Evolutionary conservation across 139 green algal species (phyloP).

Genomic region (Raphidocelis subcapitata): DNA sequence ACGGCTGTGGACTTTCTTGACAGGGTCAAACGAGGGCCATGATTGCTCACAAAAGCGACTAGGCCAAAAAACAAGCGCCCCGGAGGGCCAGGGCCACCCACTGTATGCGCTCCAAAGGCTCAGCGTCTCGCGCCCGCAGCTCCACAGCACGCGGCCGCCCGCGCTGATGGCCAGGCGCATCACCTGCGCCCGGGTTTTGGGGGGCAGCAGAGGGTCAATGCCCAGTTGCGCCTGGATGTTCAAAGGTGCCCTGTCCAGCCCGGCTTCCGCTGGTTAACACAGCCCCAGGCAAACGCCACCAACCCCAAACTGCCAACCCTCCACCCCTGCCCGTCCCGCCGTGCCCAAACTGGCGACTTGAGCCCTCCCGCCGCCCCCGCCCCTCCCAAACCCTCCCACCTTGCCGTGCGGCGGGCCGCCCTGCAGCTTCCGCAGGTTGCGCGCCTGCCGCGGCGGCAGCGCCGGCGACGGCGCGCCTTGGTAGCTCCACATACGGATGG

Average conservation of each 20-base stretch:
- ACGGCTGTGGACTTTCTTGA: too few species aligned
- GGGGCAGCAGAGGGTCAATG: not conserved
- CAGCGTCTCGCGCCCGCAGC: slow-evolving; percentile 39
- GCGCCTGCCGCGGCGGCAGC: slow-evolving; percentile 13
- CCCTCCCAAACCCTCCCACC: not conserved
- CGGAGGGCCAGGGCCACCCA: slow-evolving; percentile 14
- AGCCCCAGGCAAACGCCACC: too few species aligned
- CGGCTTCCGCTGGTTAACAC: too few species aligned
- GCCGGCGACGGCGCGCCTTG: not conserved
- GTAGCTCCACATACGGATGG: slow-evolving; percentile 27
- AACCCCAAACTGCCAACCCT: too few species aligned
- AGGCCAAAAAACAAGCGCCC: not conserved
- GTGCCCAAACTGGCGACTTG: too few species aligned
- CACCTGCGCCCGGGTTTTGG: too few species aligned
- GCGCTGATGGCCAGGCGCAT: slow-evolving; percentile 18
- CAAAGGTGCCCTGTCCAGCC: too few species aligned
- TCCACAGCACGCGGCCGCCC: slow-evolving; percentile 59
- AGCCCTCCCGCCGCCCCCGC: too few species aligned
- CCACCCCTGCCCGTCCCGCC: not conserved
- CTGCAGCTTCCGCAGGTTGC: slow-evolving; percentile 3
- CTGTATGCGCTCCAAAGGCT: slow-evolving; percentile 63
- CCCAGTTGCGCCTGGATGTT: too few species aligned
- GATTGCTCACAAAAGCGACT: too few species aligned
- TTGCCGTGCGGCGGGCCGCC: slow-evolving; percentile 12
- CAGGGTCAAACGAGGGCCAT: too few species aligned